Percentiles rank a stretch among this genome's conserved stretches.
phyloP scores from a whole-genome alignment of 805 yeast species.

The Wickerhamomyces sydowiorum region DNA sequence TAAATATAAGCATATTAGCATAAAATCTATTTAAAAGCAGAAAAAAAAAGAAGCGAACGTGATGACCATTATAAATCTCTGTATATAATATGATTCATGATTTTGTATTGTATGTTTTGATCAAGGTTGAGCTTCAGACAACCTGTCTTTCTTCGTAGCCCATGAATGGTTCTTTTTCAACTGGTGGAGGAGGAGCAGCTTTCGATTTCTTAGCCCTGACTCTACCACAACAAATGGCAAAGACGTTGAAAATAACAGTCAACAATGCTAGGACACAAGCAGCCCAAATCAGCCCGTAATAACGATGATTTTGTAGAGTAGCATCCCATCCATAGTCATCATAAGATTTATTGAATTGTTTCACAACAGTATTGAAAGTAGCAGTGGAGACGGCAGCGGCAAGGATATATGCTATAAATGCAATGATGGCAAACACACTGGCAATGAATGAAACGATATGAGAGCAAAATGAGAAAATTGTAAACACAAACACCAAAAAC shows the following conservation, averaged over 20 bases:
- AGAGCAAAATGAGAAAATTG: conserved; percentile 40
- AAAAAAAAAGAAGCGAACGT: background rate
- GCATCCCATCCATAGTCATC: conserved; percentile 51
- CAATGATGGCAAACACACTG: conserved; percentile 36
- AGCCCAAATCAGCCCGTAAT: conserved; percentile 62
- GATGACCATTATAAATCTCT: too few relatives aligned
- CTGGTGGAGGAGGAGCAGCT: background rate
- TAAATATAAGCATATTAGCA: background rate
- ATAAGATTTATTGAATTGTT: conserved; percentile 43
- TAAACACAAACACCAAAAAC: conserved; percentile 35
- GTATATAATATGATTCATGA: background rate
- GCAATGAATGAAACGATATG: conserved; percentile 40
- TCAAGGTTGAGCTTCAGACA: background rate
- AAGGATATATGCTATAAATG: conserved; percentile 31
- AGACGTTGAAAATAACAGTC: conserved; percentile 26
- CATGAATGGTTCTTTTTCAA: conserved; percentile 4
- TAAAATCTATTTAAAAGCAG: background rate
- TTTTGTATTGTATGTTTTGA: background rate
- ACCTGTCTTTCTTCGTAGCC: conserved; percentile 3
- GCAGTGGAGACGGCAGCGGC: conserved; percentile 61
- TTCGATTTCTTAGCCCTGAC: conserved; percentile 6
- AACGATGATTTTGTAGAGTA: conserved; percentile 37
- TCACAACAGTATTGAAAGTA: conserved; percentile 42
- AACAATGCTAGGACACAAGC: conserved; percentile 43
- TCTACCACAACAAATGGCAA: conserved; percentile 38